phyloP scores from a whole-genome alignment of 441 rosid species.

The Adansonia rubrostipa region DNA sequence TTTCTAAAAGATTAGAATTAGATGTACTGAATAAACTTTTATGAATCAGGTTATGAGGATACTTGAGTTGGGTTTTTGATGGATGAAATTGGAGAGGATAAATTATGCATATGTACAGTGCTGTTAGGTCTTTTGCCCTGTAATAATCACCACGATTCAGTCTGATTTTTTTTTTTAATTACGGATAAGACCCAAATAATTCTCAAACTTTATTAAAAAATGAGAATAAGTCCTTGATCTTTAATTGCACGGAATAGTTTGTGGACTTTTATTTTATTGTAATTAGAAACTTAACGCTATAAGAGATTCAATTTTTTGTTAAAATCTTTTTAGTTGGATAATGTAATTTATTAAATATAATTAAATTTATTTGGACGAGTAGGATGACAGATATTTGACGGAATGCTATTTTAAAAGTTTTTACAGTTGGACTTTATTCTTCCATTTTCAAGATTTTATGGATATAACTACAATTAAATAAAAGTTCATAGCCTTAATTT shows the following conservation, averaged over 20 bases:
- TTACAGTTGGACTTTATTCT: neutral
- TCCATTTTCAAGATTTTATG: neutral
- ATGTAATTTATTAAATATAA: neutral
- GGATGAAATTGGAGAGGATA: slow-evolving; percentile 10
- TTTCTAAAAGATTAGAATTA: slow-evolving; percentile 8
- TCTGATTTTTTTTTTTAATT: neutral
- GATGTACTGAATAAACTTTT: neutral
- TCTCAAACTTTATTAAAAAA: neutral
- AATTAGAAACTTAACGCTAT: neutral
- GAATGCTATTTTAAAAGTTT: neutral
- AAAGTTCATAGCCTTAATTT: neutral
- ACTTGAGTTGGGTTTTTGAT: neutral
- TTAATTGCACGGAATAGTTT: neutral
- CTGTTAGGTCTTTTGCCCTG: neutral
- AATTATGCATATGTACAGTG: neutral
- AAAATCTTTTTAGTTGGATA: neutral
- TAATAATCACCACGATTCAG: neutral
- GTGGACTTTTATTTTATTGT: neutral
- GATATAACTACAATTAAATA: neutral
- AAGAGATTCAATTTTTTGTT: neutral
- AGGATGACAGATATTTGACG: neutral
- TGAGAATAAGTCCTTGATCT: neutral
- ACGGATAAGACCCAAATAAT: neutral
- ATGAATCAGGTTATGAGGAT: neutral
- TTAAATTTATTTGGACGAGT: neutral